Evolutionary conservation across 1,139 yeast genomes (phyloP).

Genomic region (Saccharomycopsis hybrid): DNA sequence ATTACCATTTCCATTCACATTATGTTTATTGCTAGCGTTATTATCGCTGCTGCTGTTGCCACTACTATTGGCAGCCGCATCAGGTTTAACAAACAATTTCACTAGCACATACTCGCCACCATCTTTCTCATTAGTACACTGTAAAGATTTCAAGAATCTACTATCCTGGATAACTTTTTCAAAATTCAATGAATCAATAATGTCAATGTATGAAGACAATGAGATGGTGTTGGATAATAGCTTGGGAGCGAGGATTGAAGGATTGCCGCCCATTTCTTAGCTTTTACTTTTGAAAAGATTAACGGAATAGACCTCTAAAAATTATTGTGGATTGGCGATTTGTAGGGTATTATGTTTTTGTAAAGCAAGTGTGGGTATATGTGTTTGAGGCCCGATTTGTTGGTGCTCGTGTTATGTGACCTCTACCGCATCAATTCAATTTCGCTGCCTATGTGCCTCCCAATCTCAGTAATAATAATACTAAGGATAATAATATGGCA

Average conservation of each 20-base stretch:
- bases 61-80: not conserved
- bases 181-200: constrained; percentile 13
- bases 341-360: too few relatives aligned
- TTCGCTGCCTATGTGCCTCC: too few relatives aligned
- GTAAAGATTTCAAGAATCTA: constrained; percentile 18
- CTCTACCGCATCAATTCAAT: too few relatives aligned
- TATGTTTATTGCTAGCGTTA: not conserved
- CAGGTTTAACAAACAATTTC: constrained; percentile 20
- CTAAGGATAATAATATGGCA: too few relatives aligned
- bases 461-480: too few relatives aligned
- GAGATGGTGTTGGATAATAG: constrained; percentile 16
- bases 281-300: too few relatives aligned
- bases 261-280: constrained; percentile 18
- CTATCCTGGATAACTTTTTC: constrained; percentile 15
- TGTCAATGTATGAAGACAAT: constrained; percentile 19
- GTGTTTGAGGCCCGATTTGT: too few relatives aligned
- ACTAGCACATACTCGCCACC: constrained; percentile 10
- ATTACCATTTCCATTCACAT: not conserved
- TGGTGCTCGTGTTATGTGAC: too few relatives aligned
- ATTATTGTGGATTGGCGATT: too few relatives aligned
- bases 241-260: constrained; percentile 18
- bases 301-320: too few relatives aligned
- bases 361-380: too few relatives aligned
- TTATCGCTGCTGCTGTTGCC: not conserved
- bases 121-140: constrained; percentile 2